Evolutionary conservation across 1,284 basidiomycete genomes (phyloP).

Genomic region (Volvariella volvacea): DNA sequence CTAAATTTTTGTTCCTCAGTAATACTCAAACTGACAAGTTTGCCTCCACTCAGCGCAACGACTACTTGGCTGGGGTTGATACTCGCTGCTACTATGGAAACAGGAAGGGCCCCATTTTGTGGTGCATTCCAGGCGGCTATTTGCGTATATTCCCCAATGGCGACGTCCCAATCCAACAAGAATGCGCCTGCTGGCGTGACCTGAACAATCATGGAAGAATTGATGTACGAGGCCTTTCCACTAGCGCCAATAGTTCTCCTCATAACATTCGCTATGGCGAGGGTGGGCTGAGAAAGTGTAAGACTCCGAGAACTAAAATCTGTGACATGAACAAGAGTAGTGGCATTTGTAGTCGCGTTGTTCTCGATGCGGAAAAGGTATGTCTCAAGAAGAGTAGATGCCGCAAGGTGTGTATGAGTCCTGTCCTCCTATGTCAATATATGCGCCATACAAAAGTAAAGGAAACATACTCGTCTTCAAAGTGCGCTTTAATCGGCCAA

Average conservation of each 20-base stretch:
- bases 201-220: slow-evolving; percentile 60
- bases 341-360: slow-evolving; percentile 19
- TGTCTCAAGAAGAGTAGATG: slow-evolving; percentile 49
- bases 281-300: slow-evolving; percentile 44
- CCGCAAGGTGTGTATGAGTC: slow-evolving; percentile 47
- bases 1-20: slow-evolving; percentile 33
- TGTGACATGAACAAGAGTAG: slow-evolving; percentile 32
- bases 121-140: slow-evolving; percentile 15
- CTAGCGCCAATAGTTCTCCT: slow-evolving; percentile 22
- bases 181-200: slow-evolving; percentile 55
- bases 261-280: slow-evolving; percentile 58
- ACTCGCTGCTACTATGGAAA: slow-evolving; percentile 59
- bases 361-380: slow-evolving; percentile 45
- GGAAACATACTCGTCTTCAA: slow-evolving; percentile 41
- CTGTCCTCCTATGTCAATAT: slow-evolving; percentile 20
- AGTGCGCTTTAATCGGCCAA: slow-evolving; percentile 57
- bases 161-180: slow-evolving; percentile 47
- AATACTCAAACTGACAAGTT: slow-evolving; percentile 45
- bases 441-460: slow-evolving; percentile 5
- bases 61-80: slow-evolving; percentile 61
- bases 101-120: slow-evolving; percentile 6
- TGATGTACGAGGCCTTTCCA: slow-evolving; percentile 34
- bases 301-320: slow-evolving; percentile 33
- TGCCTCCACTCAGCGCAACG: slow-evolving; percentile 56
- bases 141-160: slow-evolving; percentile 22